Base-by-base conservation (phyloP, 176 grass and related monocot species). In the Aegilops speltoides region DNA sequence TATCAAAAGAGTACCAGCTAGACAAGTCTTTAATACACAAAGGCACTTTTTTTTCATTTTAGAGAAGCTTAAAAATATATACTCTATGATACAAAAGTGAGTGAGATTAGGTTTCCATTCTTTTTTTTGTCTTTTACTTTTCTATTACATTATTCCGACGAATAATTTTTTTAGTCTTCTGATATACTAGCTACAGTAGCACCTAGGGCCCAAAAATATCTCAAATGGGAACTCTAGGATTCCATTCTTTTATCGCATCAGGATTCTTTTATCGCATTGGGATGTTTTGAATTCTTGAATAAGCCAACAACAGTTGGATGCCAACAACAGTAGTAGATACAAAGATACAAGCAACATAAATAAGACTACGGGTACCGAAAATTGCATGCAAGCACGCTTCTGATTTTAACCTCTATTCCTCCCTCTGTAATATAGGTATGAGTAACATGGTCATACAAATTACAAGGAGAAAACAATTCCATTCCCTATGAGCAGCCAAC, bases 401-500 rank as follows among this genome's bases (percentile, higher is more conserved):
- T 46, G 76, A 67, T 59, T 57, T 74, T 16, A 87, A 43, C 85
- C 7, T 34, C 4, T 38, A 84, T 31, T 16, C 32, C 31, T 64
- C 10, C 22, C 24, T 26, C 64, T 65, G 17, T 56, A 20, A 22
- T 59, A 59, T 46, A 67, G 68, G 80, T 16, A 66, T 61, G 73
- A 68, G 75, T 68, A 37, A 84, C 83, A 65, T 3, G 10, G 10
- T 33, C 79, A 87, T 83, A 74, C 31, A 89, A 52, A 76, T 76
- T 54, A 76, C 8, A 83, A 78, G n/a, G 3, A 45, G 57, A 64
- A 76, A 80, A 41, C n/a, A 61, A 66, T 38, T 50, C 22, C 38
- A 82, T 43, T 68, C 31, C 83, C 60, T 50, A 68, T 75, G 25
- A 25, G 15, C 37, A 79, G 0, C 32, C 68, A n/a, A n/a, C n/a